Percentiles rank a stretch among this genome's conserved stretches.
Conservation (phyloP, 192 early-diverging fungal genomes). For the Umbelopsis sp. region DNA sequence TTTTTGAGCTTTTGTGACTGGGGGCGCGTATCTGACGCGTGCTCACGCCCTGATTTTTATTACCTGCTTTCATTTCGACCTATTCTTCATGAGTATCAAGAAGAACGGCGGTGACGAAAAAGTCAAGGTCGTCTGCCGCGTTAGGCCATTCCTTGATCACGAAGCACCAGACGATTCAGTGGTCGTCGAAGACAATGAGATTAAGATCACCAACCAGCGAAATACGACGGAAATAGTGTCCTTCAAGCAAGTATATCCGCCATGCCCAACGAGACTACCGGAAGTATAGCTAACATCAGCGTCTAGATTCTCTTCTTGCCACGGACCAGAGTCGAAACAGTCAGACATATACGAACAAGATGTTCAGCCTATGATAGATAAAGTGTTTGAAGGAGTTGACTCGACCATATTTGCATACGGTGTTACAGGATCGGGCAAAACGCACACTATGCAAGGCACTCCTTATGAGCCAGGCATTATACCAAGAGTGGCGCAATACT, state of each 20-base stretch:
- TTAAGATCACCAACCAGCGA: constrained; percentile 58
- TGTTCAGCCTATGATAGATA: constrained; percentile 58
- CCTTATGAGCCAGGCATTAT: constrained; percentile 62
- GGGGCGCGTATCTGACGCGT: neutral
- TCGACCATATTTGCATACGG: constrained; percentile 74
- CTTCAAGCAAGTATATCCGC: constrained; percentile 26
- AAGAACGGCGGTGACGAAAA: constrained; percentile 35
- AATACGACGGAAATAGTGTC: constrained; percentile 51
- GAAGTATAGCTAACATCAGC: neutral
- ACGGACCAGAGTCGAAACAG: constrained; percentile 47
- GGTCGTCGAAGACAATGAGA: constrained; percentile 35
- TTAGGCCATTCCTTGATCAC: constrained; percentile 60
- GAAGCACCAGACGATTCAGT: constrained; percentile 56
- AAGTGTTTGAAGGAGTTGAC: constrained; percentile 58
- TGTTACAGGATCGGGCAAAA: constrained; percentile 69
- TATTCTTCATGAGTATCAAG: constrained; percentile 9
- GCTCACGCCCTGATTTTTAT: no score
- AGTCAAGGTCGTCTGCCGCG: constrained; percentile 62
- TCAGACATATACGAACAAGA: constrained; percentile 52
- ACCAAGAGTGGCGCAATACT: constrained; percentile 54
- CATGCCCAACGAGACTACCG: neutral
- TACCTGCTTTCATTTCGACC: no score
- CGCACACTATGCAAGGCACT: constrained; percentile 64
- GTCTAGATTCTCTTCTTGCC: constrained; percentile 57
- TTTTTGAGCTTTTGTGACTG: neutral